These are phyloP conservation scores for Handroanthus guayacan DNA, from an alignment of 257 asterid genomes.

Conservation along the genomic window DNA sequence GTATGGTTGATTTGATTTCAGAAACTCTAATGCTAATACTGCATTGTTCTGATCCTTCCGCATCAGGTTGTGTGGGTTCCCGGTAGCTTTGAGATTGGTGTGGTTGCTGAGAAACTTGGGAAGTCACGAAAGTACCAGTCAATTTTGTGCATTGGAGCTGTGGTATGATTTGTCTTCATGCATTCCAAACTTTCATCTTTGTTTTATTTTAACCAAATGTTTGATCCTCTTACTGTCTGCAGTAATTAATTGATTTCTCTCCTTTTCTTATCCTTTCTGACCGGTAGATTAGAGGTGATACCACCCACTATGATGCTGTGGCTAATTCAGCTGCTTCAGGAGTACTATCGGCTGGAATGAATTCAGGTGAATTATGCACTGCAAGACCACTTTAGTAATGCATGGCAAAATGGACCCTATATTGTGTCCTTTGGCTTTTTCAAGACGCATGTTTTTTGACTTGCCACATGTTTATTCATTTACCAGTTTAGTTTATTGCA, in stretches of 20 bases:
- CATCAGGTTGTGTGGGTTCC: constrained; percentile 96
- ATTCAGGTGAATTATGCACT: constrained; percentile 58
- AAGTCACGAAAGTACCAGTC: constrained; percentile 81
- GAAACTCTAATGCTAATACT: constrained; percentile 3
- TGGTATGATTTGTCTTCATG: constrained; percentile 59
- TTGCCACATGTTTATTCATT: neutral
- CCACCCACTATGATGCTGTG: constrained; percentile 95
- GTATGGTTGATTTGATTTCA: neutral
- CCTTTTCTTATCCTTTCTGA: constrained; percentile 31
- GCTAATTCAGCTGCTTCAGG: constrained; percentile 97
- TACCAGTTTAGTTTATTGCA: neutral
- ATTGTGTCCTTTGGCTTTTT: neutral
- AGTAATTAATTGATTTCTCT: constrained; percentile 13
- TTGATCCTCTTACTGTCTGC: neutral
- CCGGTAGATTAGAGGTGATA: constrained; percentile 85
- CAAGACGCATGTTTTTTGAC: neutral
- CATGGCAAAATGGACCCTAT: neutral
- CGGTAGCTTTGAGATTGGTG: constrained; percentile 87
- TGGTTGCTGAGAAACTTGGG: constrained; percentile 86
- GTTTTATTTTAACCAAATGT: neutral
- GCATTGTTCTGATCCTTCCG: constrained; percentile 16
- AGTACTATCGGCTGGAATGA: constrained; percentile 86
- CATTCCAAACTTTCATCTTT: neutral
- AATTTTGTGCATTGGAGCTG: constrained; percentile 90
- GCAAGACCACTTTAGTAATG: neutral